A percentile compares a stretch with the other conserved stretches of the same genome.
Evolutionary conservation across 2,329 filamentous ascomycete species (phyloP).

Genomic region (Colletotrichum phormii): DNA sequence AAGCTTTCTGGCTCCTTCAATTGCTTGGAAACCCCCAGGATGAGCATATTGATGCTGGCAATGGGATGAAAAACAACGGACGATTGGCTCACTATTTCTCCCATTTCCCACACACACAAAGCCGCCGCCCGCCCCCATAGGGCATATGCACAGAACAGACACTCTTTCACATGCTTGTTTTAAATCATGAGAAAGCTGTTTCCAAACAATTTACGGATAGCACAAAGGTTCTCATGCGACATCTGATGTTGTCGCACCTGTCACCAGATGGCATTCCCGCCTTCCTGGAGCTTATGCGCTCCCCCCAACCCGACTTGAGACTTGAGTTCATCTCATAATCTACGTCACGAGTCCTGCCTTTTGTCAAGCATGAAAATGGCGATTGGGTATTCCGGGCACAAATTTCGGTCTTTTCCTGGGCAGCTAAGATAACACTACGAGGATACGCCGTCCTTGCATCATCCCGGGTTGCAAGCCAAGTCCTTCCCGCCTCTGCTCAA

Average conservation of each 20-base stretch:
- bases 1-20: neutral
- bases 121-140: too few species aligned
- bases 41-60: neutral
- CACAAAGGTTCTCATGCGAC: slow-evolving; percentile 17
- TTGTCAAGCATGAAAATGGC: neutral
- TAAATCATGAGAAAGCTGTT: neutral
- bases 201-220: neutral
- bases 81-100: neutral
- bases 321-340: slow-evolving; percentile 4
- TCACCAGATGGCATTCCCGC: neutral
- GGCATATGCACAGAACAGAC: neutral
- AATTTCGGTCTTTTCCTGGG: neutral
- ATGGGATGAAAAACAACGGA: neutral
- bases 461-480: neutral
- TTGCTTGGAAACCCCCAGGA: neutral
- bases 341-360: neutral
- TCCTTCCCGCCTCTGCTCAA: neutral
- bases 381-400: neutral
- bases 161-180: neutral
- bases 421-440: too few species aligned
- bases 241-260: neutral
- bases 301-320: neutral
- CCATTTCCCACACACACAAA: neutral
- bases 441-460: neutral
- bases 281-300: neutral